Conservation (phyloP, 345 rosid genomes). For the Acer saccharum region DNA sequence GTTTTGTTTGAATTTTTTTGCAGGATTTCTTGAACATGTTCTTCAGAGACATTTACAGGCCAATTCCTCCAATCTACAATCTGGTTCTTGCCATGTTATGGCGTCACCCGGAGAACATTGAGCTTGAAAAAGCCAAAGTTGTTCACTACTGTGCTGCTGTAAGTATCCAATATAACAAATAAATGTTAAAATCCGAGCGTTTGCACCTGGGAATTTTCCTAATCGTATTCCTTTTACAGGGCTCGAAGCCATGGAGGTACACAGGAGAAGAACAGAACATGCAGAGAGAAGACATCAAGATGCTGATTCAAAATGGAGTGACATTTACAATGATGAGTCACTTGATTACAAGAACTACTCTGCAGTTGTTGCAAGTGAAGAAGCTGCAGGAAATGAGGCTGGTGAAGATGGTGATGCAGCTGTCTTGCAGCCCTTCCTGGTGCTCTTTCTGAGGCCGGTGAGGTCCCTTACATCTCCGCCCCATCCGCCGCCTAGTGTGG, state of each 20-base stretch:
- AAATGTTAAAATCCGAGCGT: no score
- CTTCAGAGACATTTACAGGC: slow-evolving; percentile 64
- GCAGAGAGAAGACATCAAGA: slow-evolving; percentile 54
- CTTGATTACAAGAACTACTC: slow-evolving; percentile 35
- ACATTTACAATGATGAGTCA: slow-evolving; percentile 45
- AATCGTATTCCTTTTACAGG: no score
- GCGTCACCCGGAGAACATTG: slow-evolving; percentile 79
- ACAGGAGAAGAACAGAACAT: slow-evolving; percentile 51
- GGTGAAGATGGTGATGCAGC: slow-evolving; percentile 12
- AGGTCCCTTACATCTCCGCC: slow-evolving; percentile 26
- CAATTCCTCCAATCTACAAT: slow-evolving; percentile 58
- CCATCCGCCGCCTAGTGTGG: slow-evolving; percentile 51
- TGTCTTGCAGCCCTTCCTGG: slow-evolving; percentile 20
- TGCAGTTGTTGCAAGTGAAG: not conserved
- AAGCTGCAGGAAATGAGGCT: not conserved
- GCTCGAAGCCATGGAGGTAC: slow-evolving; percentile 53
- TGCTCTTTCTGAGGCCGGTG: slow-evolving; percentile 38
- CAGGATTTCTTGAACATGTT: slow-evolving; percentile 70
- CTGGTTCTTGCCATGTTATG: slow-evolving; percentile 78
- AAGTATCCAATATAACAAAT: not conserved
- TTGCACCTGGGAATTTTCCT: no score
- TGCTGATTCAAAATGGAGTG: slow-evolving; percentile 53
- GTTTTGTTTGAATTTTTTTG: not conserved
- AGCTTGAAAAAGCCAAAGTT: slow-evolving; percentile 53
- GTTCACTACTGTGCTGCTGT: slow-evolving; percentile 74